A percentile compares a stretch with the other conserved stretches of the same genome.
Conservation (phyloP, 2,329 filamentous ascomycete species). For the Claviceps fusiformis region DNA sequence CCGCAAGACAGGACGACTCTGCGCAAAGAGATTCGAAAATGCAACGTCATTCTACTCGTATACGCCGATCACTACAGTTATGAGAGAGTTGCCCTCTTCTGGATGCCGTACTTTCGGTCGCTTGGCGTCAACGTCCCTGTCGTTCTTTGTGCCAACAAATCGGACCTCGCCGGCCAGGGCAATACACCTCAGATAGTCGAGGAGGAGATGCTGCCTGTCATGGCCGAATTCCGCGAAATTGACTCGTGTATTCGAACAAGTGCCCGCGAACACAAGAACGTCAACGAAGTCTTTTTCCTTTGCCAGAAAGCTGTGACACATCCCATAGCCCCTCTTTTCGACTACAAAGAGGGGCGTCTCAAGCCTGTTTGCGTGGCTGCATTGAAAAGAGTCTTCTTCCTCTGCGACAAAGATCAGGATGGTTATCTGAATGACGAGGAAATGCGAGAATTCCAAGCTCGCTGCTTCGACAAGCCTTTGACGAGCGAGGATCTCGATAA, state of each 20-base stretch:
- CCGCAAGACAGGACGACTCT: constrained; percentile 85
- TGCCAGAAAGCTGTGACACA: constrained; percentile 98
- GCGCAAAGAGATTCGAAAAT: constrained; percentile 89
- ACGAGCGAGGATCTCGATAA: constrained; percentile 71
- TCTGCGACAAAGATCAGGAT: constrained; percentile 94
- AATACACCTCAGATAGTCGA: constrained; percentile 76
- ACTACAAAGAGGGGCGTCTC: constrained; percentile 79
- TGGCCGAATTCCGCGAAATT: constrained; percentile 98
- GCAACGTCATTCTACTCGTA: constrained; percentile 90
- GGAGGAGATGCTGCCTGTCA: constrained; percentile 95
- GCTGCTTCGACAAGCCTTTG: constrained; percentile 82
- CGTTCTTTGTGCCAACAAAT: constrained; percentile 93
- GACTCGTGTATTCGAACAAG: constrained; percentile 95
- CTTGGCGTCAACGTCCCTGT: constrained; percentile 98
- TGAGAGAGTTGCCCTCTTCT: constrained; percentile 90
- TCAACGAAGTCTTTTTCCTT: constrained; percentile 93
- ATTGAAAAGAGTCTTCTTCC: constrained; percentile 80
- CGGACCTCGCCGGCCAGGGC: constrained; percentile 65
- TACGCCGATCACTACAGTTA: constrained; percentile 99
- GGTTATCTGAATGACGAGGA: constrained; percentile 82
- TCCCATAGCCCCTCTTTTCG: constrained; percentile 89
- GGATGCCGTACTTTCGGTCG: constrained; percentile 96
- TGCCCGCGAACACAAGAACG: constrained; percentile 80
- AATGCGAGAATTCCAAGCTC: constrained; percentile 78
- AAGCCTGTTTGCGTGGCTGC: constrained; percentile 85